Percentiles rank a stretch among this genome's conserved stretches.
Conservation (phyloP, 345 rosid genomes). For the Melaleuca quinquenervia region DNA sequence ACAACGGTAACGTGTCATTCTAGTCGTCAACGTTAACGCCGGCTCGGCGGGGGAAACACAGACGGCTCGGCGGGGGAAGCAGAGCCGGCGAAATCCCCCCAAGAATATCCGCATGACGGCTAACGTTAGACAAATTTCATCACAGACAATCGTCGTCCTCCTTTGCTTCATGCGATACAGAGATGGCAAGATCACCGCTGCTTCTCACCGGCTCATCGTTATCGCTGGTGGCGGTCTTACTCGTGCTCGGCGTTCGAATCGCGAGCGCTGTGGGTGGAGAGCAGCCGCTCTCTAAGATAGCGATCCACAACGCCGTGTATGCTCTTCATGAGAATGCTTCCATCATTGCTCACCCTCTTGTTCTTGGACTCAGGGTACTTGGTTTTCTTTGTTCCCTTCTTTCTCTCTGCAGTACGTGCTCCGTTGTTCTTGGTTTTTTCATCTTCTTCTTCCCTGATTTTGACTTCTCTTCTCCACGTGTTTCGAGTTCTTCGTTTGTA, state of each 20-base stretch:
- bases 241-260: neutral
- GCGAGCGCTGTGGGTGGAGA: neutral
- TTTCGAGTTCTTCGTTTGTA: neutral
- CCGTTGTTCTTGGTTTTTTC: neutral
- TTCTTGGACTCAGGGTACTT: constrained; percentile 9
- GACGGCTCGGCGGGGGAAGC: neutral
- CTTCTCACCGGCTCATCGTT: neutral
- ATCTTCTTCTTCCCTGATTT: neutral
- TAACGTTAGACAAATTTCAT: neutral
- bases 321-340: constrained; percentile 14
- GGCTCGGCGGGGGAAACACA: neutral
- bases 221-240: neutral
- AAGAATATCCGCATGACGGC: too few species aligned
- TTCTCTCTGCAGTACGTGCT: neutral
- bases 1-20: neutral
- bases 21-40: neutral
- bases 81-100: too few species aligned
- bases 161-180: neutral
- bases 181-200: neutral
- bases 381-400: neutral
- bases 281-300: constrained; percentile 12
- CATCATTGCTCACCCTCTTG: neutral
- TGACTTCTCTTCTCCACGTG: neutral
- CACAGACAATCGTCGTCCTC: neutral
- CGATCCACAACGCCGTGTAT: constrained; percentile 5